These are phyloP conservation scores for Arctostaphylos glauca DNA, from an alignment of 148 eudicot genomes.

Conservation along the genomic window DNA sequence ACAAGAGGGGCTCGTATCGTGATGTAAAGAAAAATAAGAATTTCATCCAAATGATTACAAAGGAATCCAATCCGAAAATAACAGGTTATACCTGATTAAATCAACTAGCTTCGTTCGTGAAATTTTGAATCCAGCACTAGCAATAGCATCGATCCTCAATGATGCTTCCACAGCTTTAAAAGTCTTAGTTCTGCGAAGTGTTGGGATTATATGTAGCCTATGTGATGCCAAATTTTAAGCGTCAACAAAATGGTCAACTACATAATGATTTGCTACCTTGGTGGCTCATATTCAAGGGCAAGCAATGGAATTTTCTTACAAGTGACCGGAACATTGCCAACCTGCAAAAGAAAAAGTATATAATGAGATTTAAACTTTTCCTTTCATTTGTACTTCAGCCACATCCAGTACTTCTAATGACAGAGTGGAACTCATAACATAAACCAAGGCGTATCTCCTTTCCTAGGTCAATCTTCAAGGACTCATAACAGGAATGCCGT, in stretches of 20 bases:
- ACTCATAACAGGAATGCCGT: not conserved
- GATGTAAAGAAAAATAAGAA: not conserved
- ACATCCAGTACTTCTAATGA: not conserved
- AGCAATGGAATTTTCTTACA: conserved; percentile 74
- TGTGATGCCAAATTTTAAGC: not conserved
- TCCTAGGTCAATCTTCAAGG: conserved; percentile 3
- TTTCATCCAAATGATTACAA: not conserved
- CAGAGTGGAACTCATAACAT: not conserved
- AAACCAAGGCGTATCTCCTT: not conserved
- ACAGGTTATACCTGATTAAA: conserved; percentile 59
- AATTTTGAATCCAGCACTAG: conserved; percentile 93
- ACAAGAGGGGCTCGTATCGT: not conserved
- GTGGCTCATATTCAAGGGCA: conserved; percentile 77
- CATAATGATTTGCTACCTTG: conserved; percentile 44
- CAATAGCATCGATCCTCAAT: conserved; percentile 77
- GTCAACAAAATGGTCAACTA: not conserved
- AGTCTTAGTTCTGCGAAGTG: conserved; percentile 56
- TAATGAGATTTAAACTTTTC: not conserved
- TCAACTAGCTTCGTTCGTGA: conserved; percentile 82
- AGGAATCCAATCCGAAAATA: not conserved
- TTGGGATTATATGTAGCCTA: conserved; percentile 3
- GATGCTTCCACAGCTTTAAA: conserved; percentile 83
- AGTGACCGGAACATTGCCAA: conserved; percentile 74
- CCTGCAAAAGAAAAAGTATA: conserved; percentile 47
- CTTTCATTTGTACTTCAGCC: not conserved